Base-by-base conservation (phyloP, 148 eudicot species). In the Polygonum maritimum region DNA sequence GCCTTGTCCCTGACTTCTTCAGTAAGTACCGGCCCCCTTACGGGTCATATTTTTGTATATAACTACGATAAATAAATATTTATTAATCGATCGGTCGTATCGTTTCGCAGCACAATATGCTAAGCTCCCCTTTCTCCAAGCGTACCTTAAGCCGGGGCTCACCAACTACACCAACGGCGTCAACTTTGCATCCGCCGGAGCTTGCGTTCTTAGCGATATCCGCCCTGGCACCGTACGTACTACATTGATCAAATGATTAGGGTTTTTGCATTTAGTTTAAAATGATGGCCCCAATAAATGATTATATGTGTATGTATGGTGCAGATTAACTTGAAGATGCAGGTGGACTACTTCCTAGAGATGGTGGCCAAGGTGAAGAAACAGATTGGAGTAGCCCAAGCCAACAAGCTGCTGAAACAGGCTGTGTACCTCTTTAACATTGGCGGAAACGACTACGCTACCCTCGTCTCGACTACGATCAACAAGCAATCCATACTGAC, bases 131-230 rank as follows among this genome's bases (percentile, higher is more conserved):
- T 57, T 84, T 7, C 73, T 79, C 16, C 81, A 82, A 2, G 85
- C 93, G 9, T 84, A 76, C 76, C 26, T 80, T 39, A 74, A 75
- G 44, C 89, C 89, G 2, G 81, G 81, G n/a, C 73, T 79, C 4
- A 31, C 73, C 1, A 71, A 83, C 38, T 83, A 35, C 79, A 18
- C 70, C 2, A 67, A 77, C 18, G 90, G 91, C 4, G 75, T 78
- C 16, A 85, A 85, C 75, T 90, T 88, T 80, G 93, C 93, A 31
- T 82, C 86, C 10, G 89, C 88, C 6, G 89, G 85, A 41, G 91
- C 91, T 12, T 85, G 91, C 75, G 85, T 82, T 49, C 84, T 90
- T 9, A 62, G 76, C 54, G 82, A 82, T 19, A 84, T 87, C 38
- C 82, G 81, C 58, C 87, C 74, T 44, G 85, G 83, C 41, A 52